Evolutionary conservation across 768 basidiomycete species (phyloP).

Genomic region (Amanita rubescens): DNA sequence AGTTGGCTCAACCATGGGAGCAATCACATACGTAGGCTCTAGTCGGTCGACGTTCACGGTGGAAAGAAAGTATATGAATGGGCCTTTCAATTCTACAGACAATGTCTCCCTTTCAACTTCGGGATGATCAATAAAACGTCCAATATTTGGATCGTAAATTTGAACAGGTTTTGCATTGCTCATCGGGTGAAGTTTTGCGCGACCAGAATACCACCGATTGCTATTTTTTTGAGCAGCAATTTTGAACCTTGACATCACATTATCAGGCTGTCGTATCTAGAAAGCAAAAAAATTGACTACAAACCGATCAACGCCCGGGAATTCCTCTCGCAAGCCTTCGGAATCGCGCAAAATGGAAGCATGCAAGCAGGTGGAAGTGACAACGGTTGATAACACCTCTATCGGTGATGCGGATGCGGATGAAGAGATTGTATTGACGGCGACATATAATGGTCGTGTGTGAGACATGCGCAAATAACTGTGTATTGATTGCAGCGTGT

Average conservation of each 20-base stretch:
- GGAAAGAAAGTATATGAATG: slow-evolving; percentile 82
- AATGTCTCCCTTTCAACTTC: slow-evolving; percentile 25
- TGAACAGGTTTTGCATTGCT: slow-evolving; percentile 34
- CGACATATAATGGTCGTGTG: slow-evolving; percentile 42
- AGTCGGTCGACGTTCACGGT: slow-evolving; percentile 81
- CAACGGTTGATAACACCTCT: slow-evolving; percentile 57
- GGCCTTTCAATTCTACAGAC: slow-evolving; percentile 54
- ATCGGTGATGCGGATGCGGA: slow-evolving; percentile 21
- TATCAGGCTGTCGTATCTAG: not conserved
- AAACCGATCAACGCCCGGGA: slow-evolving; percentile 65
- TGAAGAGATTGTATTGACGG: slow-evolving; percentile 38
- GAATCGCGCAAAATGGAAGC: slow-evolving; percentile 81
- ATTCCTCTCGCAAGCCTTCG: slow-evolving; percentile 57
- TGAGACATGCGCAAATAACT: slow-evolving; percentile 36
- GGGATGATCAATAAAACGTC: slow-evolving; percentile 38
- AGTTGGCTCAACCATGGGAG: slow-evolving; percentile 47
- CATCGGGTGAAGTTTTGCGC: slow-evolving; percentile 48
- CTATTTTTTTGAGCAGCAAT: slow-evolving; percentile 74
- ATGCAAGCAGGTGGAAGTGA: slow-evolving; percentile 80
- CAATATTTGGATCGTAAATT: slow-evolving; percentile 50
- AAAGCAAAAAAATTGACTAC: not conserved
- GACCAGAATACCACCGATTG: slow-evolving; percentile 59
- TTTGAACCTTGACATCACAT: slow-evolving; percentile 53
- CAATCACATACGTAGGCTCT: slow-evolving; percentile 75
- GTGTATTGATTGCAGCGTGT: slow-evolving; percentile 50